These are phyloP conservation scores for Aspergillus fumigatiaffinis DNA, from an alignment of 2,329 filamentous ascomycete genomes.

Conservation along the genomic window DNA sequence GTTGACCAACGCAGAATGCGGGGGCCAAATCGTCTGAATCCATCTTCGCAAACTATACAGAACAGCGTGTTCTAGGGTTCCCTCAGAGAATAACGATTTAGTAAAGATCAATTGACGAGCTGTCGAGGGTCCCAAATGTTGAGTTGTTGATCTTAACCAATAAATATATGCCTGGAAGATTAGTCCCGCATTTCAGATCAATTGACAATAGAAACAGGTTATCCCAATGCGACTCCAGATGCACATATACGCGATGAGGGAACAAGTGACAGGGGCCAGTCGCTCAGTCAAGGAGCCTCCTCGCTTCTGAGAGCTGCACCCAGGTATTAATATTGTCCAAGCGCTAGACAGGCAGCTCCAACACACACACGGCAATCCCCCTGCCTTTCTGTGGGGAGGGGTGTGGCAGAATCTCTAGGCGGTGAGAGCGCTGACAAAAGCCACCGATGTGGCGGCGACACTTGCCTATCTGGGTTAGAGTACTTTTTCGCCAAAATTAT, in stretches of 20 bases:
- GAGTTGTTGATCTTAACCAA: background rate
- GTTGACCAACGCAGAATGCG: slow-evolving; percentile 59
- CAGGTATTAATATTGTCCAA: background rate
- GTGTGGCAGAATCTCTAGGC: slow-evolving; percentile 14
- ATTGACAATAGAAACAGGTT: background rate
- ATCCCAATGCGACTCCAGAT: background rate
- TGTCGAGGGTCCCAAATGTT: background rate
- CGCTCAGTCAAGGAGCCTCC: background rate
- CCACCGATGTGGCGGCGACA: slow-evolving; percentile 17
- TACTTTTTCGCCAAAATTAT: slow-evolving; percentile 16
- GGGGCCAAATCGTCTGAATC: slow-evolving; percentile 38
- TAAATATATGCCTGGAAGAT: slow-evolving; percentile 3
- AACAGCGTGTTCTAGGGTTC: slow-evolving; percentile 1
- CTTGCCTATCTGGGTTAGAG: slow-evolving; percentile 26
- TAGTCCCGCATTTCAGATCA: slow-evolving; percentile 11
- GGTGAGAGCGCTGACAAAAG: slow-evolving; percentile 8
- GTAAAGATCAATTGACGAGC: background rate
- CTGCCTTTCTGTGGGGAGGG: slow-evolving; percentile 29
- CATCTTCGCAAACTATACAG: slow-evolving; percentile 22
- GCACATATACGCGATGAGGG: background rate
- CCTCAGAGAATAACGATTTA: background rate
- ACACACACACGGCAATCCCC: background rate
- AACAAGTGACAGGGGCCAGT: background rate
- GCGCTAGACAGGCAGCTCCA: background rate
- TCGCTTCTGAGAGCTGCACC: background rate